Base-by-base conservation (phyloP, 2,329 filamentous ascomycete species). In the Cytospora leucostoma region DNA sequence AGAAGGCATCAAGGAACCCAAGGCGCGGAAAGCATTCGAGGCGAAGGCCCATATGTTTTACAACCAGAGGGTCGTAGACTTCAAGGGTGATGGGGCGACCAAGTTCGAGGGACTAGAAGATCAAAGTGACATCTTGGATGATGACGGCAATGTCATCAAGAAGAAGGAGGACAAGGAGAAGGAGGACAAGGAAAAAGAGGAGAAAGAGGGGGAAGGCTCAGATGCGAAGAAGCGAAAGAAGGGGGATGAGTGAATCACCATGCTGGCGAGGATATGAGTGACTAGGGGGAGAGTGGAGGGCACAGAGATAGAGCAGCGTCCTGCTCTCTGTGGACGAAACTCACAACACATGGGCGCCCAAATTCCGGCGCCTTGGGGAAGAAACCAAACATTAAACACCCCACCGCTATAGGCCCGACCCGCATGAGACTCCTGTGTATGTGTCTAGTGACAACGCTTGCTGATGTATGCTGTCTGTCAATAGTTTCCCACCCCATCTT, bases 41-140 rank as follows among this genome's bases (percentile, higher is more conserved):
- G 82, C 85, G 2, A 80, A 82, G 82, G 86, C 85, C 69, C 92
- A 96, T 73, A 94, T 96, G 76, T 96, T 94, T 73, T 96, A 96
- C 70, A 78, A 81, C 2, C 82, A 89, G 73, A 81, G 92, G 5
- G 85, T 92, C 0, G 82, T 94, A n/a, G 91, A 96, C 71, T 82
- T 95, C 21, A 68, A 63, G 59, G 82, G 83, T 0, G 92, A 96
- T 71, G 91, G 91, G 0, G 81, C 91, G 67, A 87, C 88, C 0
- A 96, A 96, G 73, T 96, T 90, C 89, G 81, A 80, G 8, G 88
- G 85, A 0, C 71, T 96, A 66, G 86, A 89, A 68, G 79, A 71
- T 0, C 68, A 77, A 34, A 79, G 76, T 53, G 57, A 62, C 34
- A 37, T 66, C 61, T 53, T 73, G 7, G 69, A 73, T 54, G 71